Evolutionary conservation across 345 rosid species (phyloP), one percentile per base, ranked within the genome.

Genomic region (Eutrema japonicum): DNA sequence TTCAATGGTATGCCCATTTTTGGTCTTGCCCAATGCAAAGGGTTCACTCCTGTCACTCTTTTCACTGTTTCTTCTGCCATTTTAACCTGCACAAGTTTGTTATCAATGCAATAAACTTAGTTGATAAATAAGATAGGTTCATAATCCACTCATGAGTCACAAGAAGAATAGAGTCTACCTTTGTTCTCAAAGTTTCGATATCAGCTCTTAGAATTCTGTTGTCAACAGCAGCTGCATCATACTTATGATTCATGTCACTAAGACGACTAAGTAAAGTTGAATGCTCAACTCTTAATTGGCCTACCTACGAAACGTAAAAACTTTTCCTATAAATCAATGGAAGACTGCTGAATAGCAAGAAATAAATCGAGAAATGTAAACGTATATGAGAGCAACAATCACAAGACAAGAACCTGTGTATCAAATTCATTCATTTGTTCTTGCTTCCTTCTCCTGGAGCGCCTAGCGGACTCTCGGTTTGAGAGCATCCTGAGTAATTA

Each of bases 61-160:
- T 91, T 94, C 57, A 94, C 96, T 13, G 91, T 91, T 82, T 94
- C 98, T 79, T 94, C 98, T 36, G 96, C 98, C 98, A 94, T 91
- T 77, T 91, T 91, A 46, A 94, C 97, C 98, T 91, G 85, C 35
- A 84, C 62, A 69, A 50, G 53, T 66, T 56, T 55, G 59, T 27
- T 22, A 50, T 32, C 37, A 61, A 30, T 45, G 47, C 70, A 30
- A 70, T 12, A 8, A 66, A 66, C 72, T 33, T n/a, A 8, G 30
- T 51, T 68, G 26, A 2, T 51, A 29, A 7, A 43, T 5, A n/a
- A 10, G 51, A 68, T 35, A 26, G 2, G 48, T 59, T 35, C 55
- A 38, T 13, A 56, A 11, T 65, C 14, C 14, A 62, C 33, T 42
- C 63, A 6, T 4, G 37, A 56, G 64, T 13, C 66, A 6, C 49